A percentile compares a stretch with the other conserved stretches of the same genome.
Evolutionary conservation across 139 green algal genomes (phyloP).

Genomic region (Edaphochlamys debaryana): DNA sequence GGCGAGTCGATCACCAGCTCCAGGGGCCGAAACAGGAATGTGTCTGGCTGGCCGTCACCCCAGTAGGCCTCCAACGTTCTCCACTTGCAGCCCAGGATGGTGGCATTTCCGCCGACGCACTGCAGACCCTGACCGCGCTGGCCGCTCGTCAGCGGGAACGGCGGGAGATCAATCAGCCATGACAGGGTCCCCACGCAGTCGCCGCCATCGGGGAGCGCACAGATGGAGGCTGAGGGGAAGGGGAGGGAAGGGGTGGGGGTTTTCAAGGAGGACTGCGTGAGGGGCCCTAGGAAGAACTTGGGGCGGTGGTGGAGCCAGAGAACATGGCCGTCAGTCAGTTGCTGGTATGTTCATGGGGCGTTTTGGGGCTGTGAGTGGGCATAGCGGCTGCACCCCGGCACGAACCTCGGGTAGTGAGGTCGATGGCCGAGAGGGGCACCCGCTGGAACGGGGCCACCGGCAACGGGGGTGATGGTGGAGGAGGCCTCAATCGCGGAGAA

Average conservation of each 20-base stretch:
- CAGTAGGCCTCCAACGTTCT: not conserved
- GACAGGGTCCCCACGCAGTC: not conserved
- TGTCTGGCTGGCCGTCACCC: not conserved
- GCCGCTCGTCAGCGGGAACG: not conserved
- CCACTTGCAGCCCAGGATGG: not conserved
- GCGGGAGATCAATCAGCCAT: constrained; percentile 24
- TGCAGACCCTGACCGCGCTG: not conserved
- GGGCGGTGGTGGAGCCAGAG: no score
- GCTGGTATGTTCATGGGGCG: no score
- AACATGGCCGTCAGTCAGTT: no score
- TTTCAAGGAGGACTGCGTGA: no score
- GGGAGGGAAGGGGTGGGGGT: no score
- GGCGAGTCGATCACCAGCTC: not conserved
- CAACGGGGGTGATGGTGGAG: no score
- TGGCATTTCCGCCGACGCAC: not conserved
- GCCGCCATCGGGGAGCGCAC: not conserved
- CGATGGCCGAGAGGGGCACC: no score
- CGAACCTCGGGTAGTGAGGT: no score
- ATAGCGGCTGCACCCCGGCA: no score
- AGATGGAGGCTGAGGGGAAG: constrained; percentile 11
- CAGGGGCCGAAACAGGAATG: not conserved
- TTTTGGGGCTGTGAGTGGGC: no score
- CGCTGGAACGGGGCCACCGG: not conserved
- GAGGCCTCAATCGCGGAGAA: no score
- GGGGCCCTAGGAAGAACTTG: no score